These are phyloP conservation scores for Ophiosphaerella korrae DNA, from an alignment of 2,329 filamentous ascomycete genomes.

Conservation along the genomic window DNA sequence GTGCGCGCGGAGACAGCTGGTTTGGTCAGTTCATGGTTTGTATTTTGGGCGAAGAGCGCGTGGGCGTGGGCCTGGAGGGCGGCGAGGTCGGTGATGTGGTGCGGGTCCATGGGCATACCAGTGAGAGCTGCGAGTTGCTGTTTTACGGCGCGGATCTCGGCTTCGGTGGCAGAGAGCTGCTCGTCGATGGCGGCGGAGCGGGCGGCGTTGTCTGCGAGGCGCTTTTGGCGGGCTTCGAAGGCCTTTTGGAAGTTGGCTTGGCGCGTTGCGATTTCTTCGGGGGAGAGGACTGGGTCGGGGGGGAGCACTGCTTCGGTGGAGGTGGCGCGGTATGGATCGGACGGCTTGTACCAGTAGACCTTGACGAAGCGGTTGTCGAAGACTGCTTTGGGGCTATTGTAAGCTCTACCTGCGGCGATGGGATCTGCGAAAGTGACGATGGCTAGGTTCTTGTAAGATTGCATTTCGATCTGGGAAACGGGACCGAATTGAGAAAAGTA, in stretches of 20 bases:
- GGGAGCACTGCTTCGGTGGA: no score
- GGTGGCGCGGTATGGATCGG: no score
- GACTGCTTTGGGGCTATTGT: constrained; percentile 76
- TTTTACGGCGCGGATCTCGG: constrained; percentile 66
- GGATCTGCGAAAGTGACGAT: constrained; percentile 72
- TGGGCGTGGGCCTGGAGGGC: constrained; percentile 58
- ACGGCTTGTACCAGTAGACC: constrained; percentile 72
- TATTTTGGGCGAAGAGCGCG: constrained; percentile 68
- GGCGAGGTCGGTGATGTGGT: constrained; percentile 23
- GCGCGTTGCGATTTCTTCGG: constrained; percentile 69
- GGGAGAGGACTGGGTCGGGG: constrained; percentile 16
- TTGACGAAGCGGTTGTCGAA: constrained; percentile 88
- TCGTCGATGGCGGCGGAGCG: constrained; percentile 64
- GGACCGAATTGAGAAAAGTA: constrained; percentile 77
- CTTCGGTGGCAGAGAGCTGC: constrained; percentile 66
- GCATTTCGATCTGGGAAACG: constrained; percentile 68
- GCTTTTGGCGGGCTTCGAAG: constrained; percentile 63
- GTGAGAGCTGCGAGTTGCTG: constrained; percentile 64
- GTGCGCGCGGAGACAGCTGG: no score
- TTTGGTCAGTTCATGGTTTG: constrained; percentile 15
- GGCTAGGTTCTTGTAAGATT: constrained; percentile 69
- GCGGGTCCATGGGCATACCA: constrained; percentile 11
- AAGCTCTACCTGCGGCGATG: constrained; percentile 70
- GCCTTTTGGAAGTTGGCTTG: constrained; percentile 74
- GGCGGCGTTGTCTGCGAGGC: no score